Base-by-base conservation (phyloP, 306 rosid genomes). In the Casuarina equisetifolia region DNA sequence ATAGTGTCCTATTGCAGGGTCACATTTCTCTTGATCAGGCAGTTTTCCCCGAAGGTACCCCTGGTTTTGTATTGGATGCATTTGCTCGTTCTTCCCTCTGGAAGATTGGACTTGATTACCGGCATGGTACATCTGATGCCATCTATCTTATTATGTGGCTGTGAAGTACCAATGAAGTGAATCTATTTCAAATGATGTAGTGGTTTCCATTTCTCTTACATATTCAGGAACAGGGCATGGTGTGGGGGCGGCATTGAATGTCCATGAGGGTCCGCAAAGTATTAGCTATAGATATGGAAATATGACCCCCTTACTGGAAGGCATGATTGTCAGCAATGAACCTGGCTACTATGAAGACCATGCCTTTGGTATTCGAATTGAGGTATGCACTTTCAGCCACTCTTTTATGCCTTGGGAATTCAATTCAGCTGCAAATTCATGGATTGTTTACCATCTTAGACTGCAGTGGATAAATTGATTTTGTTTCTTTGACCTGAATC, bases 321-420 rank as follows among this genome's bases (percentile, higher is more conserved):
- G 93, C 83, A 92, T 92, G 98, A 51, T 95, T 67, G 91, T 92
- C 82, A 91, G 98, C 97, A 95, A 95, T 67, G 97, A 95, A 77
- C 98, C 98, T 57, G 98, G 98, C 79, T 92, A 95, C 82, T 95
- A 95, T 82, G 97, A 95, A 86, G 98, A 95, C 78, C 90, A 95
- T 77, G 85, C 97, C 45, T 95, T 95, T 40, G 97, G 98, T 61
- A 95, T 95, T 83, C 89, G 98, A 64, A 91, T 95, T 82, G 98
- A 95, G 92, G 98, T 95, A 79, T 53, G 62, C 36, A 78, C 59
- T 63, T 55, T 50, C 81, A 75, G 74, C 42, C 45, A 46, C 69
- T 76, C 36, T 69, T 44, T 44, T 82, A 74, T 42, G 39, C 69
- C 70, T 68, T 52, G 75, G 58, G 71, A 77, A 71, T 72, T 53